Evolutionary conservation across 2,329 filamentous ascomycete genomes (phyloP), one percentile per base, ranked within the genome.

Genomic region (Aspergillus costaricaensis): DNA sequence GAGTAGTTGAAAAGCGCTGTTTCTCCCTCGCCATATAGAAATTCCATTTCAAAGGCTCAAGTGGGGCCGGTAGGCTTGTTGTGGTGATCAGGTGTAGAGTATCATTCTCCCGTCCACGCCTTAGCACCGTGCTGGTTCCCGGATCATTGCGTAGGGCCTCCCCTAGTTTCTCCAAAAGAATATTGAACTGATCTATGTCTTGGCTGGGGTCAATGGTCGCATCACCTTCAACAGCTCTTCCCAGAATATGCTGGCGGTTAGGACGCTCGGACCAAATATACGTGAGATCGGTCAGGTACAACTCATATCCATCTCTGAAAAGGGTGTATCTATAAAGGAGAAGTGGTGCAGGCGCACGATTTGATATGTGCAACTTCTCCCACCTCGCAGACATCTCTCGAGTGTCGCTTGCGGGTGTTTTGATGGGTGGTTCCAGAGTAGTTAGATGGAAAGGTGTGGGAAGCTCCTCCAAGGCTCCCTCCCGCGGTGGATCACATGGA

Each of bases 141-240:
- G 71, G 55, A 41, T 69, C 63, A 43, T 73, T 71, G 36, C 65
- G 59, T 10, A 88, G 67, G 15, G 84, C 81, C 63, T 80, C 77
- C 32, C 75, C 68, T 52, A 88, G 77, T 65, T 85, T 85, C n/a
- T 81, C 74, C 8, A 88, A 74, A 2, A 88, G 76, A 15, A 87
- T 81, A 27, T 74, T 68, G 59, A 85, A 79, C 67, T 88, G 86
- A n/a, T 80, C 75, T 6, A 76, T 69, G 62, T 83, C 83, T 71
- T 85, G 82, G 65, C 80, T 83, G 2, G 86, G 84, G 70, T 88
- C 86, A 60, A 88, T 87, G 19, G 82, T 85, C 15, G 84, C 82
- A 47, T 79, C 77, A 55, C 78, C 72, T 12, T 80, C 70, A 19
- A 78, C 73, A 6, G 85, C 84, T 65, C 81, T 77, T 21, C 74